Conservation (phyloP, 345 rosid species). For the Ceriops tagal region DNA sequence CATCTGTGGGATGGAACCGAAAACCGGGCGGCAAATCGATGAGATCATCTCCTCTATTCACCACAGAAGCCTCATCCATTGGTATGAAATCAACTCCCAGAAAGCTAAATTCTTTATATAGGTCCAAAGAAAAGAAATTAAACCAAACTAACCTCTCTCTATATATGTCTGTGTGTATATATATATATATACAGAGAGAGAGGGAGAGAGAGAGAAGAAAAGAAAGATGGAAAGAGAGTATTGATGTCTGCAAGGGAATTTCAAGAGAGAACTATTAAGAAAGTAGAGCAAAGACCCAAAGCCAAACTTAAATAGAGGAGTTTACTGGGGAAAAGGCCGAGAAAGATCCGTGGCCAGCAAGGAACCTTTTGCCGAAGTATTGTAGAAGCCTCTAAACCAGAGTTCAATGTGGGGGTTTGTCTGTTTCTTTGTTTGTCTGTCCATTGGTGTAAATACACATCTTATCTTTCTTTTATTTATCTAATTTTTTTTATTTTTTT, state of each 20-base stretch:
- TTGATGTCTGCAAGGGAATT: conserved; percentile 14
- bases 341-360: conserved; percentile 69
- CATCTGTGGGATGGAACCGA: conserved; percentile 91
- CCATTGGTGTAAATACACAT: background rate
- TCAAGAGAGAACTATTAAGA: conserved; percentile 46
- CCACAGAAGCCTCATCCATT: conserved; percentile 60
- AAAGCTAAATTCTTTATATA: background rate
- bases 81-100: background rate
- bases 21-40: conserved; percentile 80
- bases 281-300: conserved; percentile 38
- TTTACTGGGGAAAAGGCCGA: conserved; percentile 18
- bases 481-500: background rate
- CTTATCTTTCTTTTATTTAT: background rate
- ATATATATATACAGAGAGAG: background rate
- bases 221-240: conserved; percentile 5
- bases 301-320: conserved; percentile 58
- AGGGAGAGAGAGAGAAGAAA: background rate
- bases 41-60: conserved; percentile 54
- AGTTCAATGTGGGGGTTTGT: background rate
- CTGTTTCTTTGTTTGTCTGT: conserved; percentile 3
- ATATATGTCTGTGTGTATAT: background rate
- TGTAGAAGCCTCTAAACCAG: conserved; percentile 38
- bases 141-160: background rate
- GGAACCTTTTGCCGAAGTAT: conserved; percentile 41
- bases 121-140: background rate